Percentiles rank a stretch among this genome's conserved stretches.
phyloP scores from a whole-genome alignment of 2,329 filamentous ascomycete genomes.

The Trichophyton simii region DNA sequence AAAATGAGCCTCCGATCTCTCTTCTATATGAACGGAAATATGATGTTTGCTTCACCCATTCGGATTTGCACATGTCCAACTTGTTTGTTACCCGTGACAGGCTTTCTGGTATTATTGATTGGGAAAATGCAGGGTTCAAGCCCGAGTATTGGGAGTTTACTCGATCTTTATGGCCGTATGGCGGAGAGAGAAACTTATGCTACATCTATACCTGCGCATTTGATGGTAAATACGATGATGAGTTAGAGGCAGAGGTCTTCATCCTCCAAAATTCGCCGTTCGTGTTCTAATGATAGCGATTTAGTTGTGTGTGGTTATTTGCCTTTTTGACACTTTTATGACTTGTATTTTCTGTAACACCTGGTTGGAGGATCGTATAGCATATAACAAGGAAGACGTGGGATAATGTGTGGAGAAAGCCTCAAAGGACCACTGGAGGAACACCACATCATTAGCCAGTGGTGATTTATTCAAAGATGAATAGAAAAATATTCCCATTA shows the following conservation, averaged over 20 bases:
- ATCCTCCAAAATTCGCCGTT: not conserved
- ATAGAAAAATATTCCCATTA: too few species aligned
- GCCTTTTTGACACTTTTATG: too few species aligned
- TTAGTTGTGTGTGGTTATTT: not conserved
- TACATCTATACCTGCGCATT: not conserved
- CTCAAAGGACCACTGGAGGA: too few species aligned
- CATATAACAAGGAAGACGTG: too few species aligned
- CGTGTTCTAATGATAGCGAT: not conserved
- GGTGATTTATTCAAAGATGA: too few species aligned
- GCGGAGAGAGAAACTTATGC: too few species aligned
- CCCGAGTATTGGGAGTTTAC: slow-evolving; percentile 14
- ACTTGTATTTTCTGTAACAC: too few species aligned
- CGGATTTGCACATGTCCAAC: slow-evolving; percentile 5
- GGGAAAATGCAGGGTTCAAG: slow-evolving; percentile 10
- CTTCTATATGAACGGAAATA: slow-evolving; percentile 10
- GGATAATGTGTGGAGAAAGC: too few species aligned
- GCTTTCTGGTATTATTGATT: slow-evolving; percentile 10
- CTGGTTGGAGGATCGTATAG: too few species aligned
- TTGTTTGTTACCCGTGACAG: slow-evolving; percentile 7
- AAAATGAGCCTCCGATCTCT: slow-evolving; percentile 5
- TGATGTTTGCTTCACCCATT: slow-evolving; percentile 11
- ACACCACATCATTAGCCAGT: too few species aligned
- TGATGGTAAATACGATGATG: not conserved
- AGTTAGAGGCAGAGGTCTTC: not conserved
- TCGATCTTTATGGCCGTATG: slow-evolving; percentile 3